Evolutionary conservation across 495 filamentous ascomycete genomes (phyloP).

Genomic region (Diplogelasinospora grovesii): DNA sequence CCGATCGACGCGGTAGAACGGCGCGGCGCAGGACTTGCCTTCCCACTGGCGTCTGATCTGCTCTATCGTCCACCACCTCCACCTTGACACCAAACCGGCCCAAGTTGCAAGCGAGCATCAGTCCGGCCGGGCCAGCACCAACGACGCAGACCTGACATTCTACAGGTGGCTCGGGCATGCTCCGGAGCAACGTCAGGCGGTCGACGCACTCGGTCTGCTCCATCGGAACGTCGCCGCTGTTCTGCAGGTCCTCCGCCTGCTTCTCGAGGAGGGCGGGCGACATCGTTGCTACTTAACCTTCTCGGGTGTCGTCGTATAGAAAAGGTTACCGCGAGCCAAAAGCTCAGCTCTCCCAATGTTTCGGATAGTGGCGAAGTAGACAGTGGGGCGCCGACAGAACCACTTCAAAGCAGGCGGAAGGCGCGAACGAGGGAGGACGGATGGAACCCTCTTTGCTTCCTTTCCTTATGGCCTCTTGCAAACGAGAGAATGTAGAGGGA

Average conservation of each 20-base stretch:
- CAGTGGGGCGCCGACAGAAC: too few relatives aligned
- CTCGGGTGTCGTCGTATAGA: too few relatives aligned
- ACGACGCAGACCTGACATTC: constrained; percentile 55
- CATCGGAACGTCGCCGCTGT: constrained; percentile 17
- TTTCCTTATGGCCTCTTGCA: too few relatives aligned
- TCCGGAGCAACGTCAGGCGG: constrained; percentile 29
- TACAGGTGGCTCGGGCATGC: constrained; percentile 29
- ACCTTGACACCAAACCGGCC: constrained; percentile 57
- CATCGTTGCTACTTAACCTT: too few relatives aligned
- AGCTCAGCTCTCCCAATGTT: too few relatives aligned
- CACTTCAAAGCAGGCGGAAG: too few relatives aligned
- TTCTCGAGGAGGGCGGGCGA: constrained; percentile 22
- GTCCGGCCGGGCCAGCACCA: constrained; percentile 62
- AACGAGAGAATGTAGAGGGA: too few relatives aligned
- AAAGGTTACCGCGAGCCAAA: too few relatives aligned
- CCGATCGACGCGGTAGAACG: not conserved
- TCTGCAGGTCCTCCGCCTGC: constrained; percentile 18
- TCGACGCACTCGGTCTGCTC: constrained; percentile 24
- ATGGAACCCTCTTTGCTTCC: too few relatives aligned
- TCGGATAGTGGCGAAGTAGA: too few relatives aligned
- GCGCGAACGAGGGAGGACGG: too few relatives aligned
- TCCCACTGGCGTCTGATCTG: constrained; percentile 55
- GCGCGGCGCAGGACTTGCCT: constrained; percentile 24
- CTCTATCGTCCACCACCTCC: constrained; percentile 55
- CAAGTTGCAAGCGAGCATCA: constrained; percentile 66